phyloP scores from a whole-genome alignment of 371 early-diverging fungal species.

The Mucor irregularis region DNA sequence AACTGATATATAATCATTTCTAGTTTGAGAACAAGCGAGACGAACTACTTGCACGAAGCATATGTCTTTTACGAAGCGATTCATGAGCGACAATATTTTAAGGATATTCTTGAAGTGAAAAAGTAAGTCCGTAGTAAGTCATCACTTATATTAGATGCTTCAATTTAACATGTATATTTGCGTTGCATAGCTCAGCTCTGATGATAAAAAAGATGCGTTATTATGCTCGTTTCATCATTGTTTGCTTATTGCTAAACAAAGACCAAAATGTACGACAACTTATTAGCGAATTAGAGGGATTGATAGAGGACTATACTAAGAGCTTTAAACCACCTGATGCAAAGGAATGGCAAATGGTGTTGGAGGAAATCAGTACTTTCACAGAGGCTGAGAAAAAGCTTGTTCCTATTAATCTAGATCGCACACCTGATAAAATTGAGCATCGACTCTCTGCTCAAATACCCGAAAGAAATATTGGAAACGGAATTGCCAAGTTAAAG shows the following conservation, averaged over 20 bases:
- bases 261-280: slow-evolving; percentile 76
- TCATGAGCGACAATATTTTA: slow-evolving; percentile 91
- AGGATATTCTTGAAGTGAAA: slow-evolving; percentile 87
- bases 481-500: slow-evolving; percentile 32
- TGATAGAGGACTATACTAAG: slow-evolving; percentile 87
- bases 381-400: slow-evolving; percentile 89
- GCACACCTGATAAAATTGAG: slow-evolving; percentile 58
- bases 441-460: slow-evolving; percentile 64
- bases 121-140: slow-evolving; percentile 47
- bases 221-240: slow-evolving; percentile 95
- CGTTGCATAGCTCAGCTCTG: slow-evolving; percentile 71
- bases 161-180: not conserved
- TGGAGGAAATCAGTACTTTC: slow-evolving; percentile 88
- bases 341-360: slow-evolving; percentile 90
- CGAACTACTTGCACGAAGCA: slow-evolving; percentile 92
- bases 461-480: slow-evolving; percentile 52
- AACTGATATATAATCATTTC: not conserved
- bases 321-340: slow-evolving; percentile 88
- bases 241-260: slow-evolving; percentile 87
- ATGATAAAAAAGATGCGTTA: slow-evolving; percentile 96
- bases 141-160: not conserved
- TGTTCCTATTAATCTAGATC: slow-evolving; percentile 68
- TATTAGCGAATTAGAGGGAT: slow-evolving; percentile 74
- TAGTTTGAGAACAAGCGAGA: slow-evolving; percentile 91
- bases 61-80: slow-evolving; percentile 96